These are phyloP conservation scores for Pestalotiopsis sp. DNA, from an alignment of 2,329 filamentous ascomycete species.

Conservation along the genomic window DNA sequence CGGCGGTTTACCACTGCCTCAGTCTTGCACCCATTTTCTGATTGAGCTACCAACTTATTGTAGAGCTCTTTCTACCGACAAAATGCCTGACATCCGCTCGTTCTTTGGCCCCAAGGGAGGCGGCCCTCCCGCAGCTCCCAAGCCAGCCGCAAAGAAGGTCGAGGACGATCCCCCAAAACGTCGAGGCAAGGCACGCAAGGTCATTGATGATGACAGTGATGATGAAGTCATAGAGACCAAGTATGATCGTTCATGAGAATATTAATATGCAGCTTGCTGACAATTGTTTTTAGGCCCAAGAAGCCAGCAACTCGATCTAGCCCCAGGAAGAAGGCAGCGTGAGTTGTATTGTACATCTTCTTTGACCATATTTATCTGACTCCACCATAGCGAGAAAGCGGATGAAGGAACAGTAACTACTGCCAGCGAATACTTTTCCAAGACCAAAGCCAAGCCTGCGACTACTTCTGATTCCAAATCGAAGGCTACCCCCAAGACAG, in stretches of 20 bases:
- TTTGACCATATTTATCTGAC: background rate
- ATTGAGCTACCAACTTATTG: background rate
- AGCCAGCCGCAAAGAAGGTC: slow-evolving; percentile 49
- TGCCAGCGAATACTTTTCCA: slow-evolving; percentile 61
- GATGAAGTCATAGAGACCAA: slow-evolving; percentile 68
- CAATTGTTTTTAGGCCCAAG: slow-evolving; percentile 46
- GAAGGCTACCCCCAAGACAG: slow-evolving; percentile 41
- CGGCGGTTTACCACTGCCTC: background rate
- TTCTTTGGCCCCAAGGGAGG: slow-evolving; percentile 84
- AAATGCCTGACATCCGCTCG: slow-evolving; percentile 88
- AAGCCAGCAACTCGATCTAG: slow-evolving; percentile 55
- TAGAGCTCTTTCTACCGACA: background rate
- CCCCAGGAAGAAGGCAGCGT: slow-evolving; percentile 60
- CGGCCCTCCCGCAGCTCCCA: slow-evolving; percentile 47
- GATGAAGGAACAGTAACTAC: slow-evolving; percentile 55
- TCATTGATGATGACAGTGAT: slow-evolving; percentile 82
- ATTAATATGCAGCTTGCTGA: slow-evolving; percentile 17
- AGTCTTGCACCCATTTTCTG: background rate
- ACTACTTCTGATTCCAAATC: slow-evolving; percentile 44
- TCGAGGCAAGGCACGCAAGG: slow-evolving; percentile 61
- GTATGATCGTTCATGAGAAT: slow-evolving; percentile 39
- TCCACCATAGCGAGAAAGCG: slow-evolving; percentile 37
- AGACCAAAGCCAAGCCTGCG: slow-evolving; percentile 43
- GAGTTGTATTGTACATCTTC: slow-evolving; percentile 25
- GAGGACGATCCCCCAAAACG: slow-evolving; percentile 48